Conservation (phyloP, 345 rosid genomes). For the Camelina laxa region DNA sequence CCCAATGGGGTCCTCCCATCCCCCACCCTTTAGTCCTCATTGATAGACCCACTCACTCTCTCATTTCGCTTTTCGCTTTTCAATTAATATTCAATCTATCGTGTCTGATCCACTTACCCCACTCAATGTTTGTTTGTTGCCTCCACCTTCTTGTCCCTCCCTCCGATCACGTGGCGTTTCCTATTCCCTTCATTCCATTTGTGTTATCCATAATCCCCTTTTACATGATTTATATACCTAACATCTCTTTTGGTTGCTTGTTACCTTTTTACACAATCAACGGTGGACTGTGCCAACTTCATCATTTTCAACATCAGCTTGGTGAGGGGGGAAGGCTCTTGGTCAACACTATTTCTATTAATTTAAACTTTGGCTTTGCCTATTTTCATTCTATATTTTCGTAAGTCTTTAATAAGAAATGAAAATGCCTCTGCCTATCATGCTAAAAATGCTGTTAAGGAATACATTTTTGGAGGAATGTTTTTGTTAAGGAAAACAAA, state of each 20-base stretch:
- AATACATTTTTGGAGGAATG: neutral
- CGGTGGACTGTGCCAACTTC: slow-evolving; percentile 1
- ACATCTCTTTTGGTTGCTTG: slow-evolving; percentile 9
- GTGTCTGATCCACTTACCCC: slow-evolving; percentile 35
- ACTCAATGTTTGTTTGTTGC: slow-evolving; percentile 24
- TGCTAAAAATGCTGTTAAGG: neutral
- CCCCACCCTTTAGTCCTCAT: slow-evolving; percentile 19
- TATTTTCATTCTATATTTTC: neutral
- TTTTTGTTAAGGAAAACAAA: neutral
- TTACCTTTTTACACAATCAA: slow-evolving; percentile 4
- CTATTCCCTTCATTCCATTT: neutral
- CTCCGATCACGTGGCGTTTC: slow-evolving; percentile 37
- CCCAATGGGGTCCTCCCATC: slow-evolving; percentile 22
- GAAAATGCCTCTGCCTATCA: neutral
- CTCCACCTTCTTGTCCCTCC: slow-evolving; percentile 8
- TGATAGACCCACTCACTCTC: slow-evolving; percentile 30
- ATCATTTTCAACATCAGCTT: neutral
- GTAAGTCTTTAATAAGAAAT: neutral
- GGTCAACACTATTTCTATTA: neutral
- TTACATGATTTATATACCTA: slow-evolving; percentile 8
- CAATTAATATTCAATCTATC: slow-evolving; percentile 19
- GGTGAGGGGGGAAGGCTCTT: neutral
- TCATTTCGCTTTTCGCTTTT: slow-evolving; percentile 30
- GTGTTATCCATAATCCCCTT: slow-evolving; percentile 23
- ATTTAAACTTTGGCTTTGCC: neutral